Evolutionary conservation across 352 stramenopile genomes (phyloP), one percentile per base, ranked within the genome.

Genomic region (Phytopythium helicoides): DNA sequence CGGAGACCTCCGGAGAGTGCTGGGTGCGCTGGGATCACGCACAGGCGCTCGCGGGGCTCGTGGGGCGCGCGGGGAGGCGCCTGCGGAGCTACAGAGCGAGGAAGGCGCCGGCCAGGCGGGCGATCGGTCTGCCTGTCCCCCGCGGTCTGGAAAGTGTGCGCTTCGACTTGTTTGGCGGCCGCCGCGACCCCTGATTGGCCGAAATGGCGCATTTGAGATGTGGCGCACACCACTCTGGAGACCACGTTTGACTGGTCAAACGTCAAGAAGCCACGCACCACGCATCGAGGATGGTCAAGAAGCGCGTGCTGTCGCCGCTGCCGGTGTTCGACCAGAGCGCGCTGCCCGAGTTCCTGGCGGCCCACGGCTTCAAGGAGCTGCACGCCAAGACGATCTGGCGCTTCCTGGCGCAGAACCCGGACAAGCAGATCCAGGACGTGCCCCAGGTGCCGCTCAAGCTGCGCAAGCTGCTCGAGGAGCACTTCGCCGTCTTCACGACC

Each of bases 401-500:
- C 34, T 68, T 81, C 52, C 58, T 94, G 50, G 77, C 81, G 31
- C 64, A 86, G 60, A 38, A 90, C 56, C 73, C 77, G 15, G 73
- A 71, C 31, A 57, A 73, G 22, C 60, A 64, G 23, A 84, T 92
- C 60, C 47, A 48, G n/a, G 62, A 92, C 50, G 79, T 92, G 46
- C 74, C 73, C 5, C 54, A 69, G 25, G 66, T 95, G 47, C 78
- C 83, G 48, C 76, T 70, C 53, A 66, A 72, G 9, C 59, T 92
- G n/a, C 66, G 81, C 5, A 26, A 61, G 47, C 58, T 86, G 46
- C 57, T 96, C 16, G 51, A 70, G 14, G 62, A 83, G 51, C 58
- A 93, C 40, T 97, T 96, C 56, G 68, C 70, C 37, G 59, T 85
- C 44, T 92, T 94, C 48, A 92, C 87, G 23, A 92, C 80, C 42